Conservation (phyloP, 768 basidiomycete species). For the Boletus sp. region DNA sequence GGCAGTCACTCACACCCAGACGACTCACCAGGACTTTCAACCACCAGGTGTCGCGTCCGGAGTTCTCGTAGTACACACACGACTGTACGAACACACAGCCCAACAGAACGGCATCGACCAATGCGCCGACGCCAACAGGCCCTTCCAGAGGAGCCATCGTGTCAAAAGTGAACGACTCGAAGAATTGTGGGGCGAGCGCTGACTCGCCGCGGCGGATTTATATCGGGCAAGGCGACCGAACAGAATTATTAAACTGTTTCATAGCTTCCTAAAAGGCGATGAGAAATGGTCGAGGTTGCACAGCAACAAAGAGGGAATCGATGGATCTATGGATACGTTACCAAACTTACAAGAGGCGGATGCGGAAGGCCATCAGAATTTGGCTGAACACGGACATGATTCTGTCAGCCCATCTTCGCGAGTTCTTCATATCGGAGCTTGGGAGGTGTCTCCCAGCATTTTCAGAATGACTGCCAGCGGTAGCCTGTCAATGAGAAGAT, state of each 20-base stretch:
- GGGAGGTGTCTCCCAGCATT: neutral
- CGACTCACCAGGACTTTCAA: slow-evolving; percentile 18
- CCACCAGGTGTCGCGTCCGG: slow-evolving; percentile 11
- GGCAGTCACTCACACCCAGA: neutral
- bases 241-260: slow-evolving; percentile 2
- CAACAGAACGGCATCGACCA: slow-evolving; percentile 22
- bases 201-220: slow-evolving; percentile 6
- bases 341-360: slow-evolving; percentile 3
- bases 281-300: slow-evolving; percentile 6
- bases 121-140: slow-evolving; percentile 20
- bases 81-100: slow-evolving; percentile 26
- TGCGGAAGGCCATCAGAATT: slow-evolving; percentile 13
- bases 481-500: too few species aligned
- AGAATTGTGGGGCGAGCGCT: neutral
- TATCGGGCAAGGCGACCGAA: slow-evolving; percentile 12
- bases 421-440: slow-evolving; percentile 18
- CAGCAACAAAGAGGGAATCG: slow-evolving; percentile 9
- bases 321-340: slow-evolving; percentile 12
- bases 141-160: slow-evolving; percentile 26
- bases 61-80: slow-evolving; percentile 25
- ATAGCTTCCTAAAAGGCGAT: slow-evolving; percentile 5
- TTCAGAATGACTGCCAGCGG: neutral
- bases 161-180: neutral
- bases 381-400: slow-evolving; percentile 3
- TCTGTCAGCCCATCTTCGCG: slow-evolving; percentile 1